Conservation (phyloP, 768 basidiomycete species). For the Cystoderma amianthinum region DNA sequence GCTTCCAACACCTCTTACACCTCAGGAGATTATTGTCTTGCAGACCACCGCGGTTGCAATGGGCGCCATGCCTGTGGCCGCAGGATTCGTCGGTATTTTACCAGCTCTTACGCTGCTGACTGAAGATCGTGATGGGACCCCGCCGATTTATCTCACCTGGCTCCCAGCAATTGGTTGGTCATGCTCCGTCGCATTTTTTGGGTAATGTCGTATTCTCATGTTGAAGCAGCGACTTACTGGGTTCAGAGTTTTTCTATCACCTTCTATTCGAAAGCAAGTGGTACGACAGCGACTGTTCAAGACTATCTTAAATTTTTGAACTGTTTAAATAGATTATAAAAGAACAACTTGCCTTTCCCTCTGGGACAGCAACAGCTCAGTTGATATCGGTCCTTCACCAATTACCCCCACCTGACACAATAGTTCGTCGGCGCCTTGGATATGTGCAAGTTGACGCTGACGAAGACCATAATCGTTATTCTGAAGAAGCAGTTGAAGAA, state of each 20-base stretch:
- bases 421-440: constrained; percentile 48
- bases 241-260: constrained; percentile 91
- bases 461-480: no score
- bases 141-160: constrained; percentile 72
- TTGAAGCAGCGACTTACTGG: no score
- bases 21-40: constrained; percentile 89
- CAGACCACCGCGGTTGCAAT: constrained; percentile 97
- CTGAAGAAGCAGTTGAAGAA: constrained; percentile 27
- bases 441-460: no score
- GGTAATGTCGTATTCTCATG: constrained; percentile 34
- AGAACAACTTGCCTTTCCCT: constrained; percentile 91
- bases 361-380: constrained; percentile 94
- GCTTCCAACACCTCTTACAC: constrained; percentile 67
- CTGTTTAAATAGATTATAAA: constrained; percentile 67
- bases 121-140: constrained; percentile 65
- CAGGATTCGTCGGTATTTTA: constrained; percentile 86
- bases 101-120: constrained; percentile 84
- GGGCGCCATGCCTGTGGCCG: constrained; percentile 83
- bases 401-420: constrained; percentile 60
- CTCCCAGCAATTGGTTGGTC: constrained; percentile 78
- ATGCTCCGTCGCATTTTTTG: constrained; percentile 89
- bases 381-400: constrained; percentile 86
- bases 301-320: no score
- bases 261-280: constrained; percentile 91
- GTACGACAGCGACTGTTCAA: constrained; percentile 33